Evolutionary conservation across 768 basidiomycete species (phyloP).

Genomic region (Leucosporidium yakuticum): DNA sequence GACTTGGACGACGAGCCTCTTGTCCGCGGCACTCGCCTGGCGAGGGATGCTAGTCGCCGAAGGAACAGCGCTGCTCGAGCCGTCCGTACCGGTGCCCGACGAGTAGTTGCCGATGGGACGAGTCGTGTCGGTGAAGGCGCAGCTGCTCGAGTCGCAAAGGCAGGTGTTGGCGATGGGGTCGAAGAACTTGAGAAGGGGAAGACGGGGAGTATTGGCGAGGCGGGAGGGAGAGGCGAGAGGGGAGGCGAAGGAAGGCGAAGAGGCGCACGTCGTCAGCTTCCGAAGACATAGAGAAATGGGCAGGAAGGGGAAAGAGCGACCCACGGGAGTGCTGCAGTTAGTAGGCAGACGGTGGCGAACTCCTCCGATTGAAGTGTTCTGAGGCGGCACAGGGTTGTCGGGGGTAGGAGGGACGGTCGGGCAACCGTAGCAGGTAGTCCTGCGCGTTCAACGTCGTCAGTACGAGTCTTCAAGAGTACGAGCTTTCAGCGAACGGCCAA

Average conservation of each 20-base stretch:
- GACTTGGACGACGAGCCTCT: no score
- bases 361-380: constrained; percentile 46
- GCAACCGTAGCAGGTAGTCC: constrained; percentile 60
- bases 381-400: constrained; percentile 61
- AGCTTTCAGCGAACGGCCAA: no score
- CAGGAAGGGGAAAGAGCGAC: constrained; percentile 5
- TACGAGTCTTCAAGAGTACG: not conserved
- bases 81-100: not conserved
- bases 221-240: no score
- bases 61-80: no score
- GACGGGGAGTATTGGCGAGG: no score
- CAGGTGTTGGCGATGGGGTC: constrained; percentile 65
- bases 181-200: constrained; percentile 53
- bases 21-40: no score
- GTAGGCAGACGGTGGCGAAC: constrained; percentile 51
- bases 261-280: constrained; percentile 56
- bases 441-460: no score
- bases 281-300: constrained; percentile 52
- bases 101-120: constrained; percentile 19
- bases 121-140: constrained; percentile 56
- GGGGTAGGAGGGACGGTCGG: constrained; percentile 55
- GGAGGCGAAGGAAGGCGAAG: no score
- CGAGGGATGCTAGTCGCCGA: no score
- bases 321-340: constrained; percentile 50
- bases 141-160: constrained; percentile 54